Evolutionary conservation across 208 protist genomes (phyloP), one percentile per base, ranked within the genome.

Genomic region (Borovskyia barvae): DNA sequence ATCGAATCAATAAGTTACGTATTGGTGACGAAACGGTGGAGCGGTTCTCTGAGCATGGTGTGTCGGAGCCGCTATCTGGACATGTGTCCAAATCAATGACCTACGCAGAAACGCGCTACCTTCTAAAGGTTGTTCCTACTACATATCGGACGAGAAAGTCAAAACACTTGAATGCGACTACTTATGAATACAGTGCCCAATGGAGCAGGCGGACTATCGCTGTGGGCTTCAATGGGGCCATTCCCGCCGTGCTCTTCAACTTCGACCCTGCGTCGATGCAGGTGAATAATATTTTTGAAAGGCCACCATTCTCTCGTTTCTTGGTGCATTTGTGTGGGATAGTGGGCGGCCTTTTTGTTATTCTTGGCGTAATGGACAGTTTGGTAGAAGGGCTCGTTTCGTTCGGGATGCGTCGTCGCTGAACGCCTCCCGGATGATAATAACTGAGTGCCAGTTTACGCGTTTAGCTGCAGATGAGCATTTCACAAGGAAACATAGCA

Each of bases 301-400:
- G 85, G 5, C 68, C 75, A 30, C 74, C 85, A 12, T 60, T 94
- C 20, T 57, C 62, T 7, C 88, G 86, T 50, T 90, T 95, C 40
- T 8, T 94, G 5, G 76, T 94, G 14, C 60, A 84, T 33, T 55
- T 97, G 1, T 97, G 92, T 52, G 82, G 82, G 14, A 94, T 97
- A 26, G 73, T 93, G 39, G 92, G 92, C 32, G 92, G 88, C 8
- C 45, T 93, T 5, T 97, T 97, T 75, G 83, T 92, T 11, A 68
- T 95, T 26, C 39, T 89, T 28, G 83, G 85, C 6, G 42, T 94
- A 14, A 47, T 95, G 0, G 92, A 97, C 46, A 46, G 71, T 41
- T 20, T 65, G 46, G 79, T 90, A 20, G 43, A 61, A 29, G 77
- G 28, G 48, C 53, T 17, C 24, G 30, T 54, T 15, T 30, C 24